Base-by-base conservation (phyloP, 2,329 filamentous ascomycete species). In the Fusarium bulbicola region DNA sequence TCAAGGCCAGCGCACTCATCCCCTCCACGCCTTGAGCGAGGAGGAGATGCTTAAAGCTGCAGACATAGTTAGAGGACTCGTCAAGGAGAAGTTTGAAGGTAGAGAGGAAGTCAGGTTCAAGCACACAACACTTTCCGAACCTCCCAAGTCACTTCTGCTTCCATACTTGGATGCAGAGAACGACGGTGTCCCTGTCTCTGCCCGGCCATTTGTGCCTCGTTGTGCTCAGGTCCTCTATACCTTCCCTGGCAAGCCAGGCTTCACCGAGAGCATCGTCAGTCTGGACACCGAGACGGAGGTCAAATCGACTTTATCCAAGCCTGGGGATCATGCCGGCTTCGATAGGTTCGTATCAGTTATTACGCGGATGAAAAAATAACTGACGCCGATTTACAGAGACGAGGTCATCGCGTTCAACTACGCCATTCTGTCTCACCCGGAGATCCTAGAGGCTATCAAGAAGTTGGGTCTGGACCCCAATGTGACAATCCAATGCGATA, bases 281-380 rank as follows among this genome's bases (percentile, higher is more conserved):
- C 49, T 53, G 9, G 24, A 53, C 13, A 53, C 49, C 13, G 49
- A 3, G 1, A 53, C 18, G 0, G 32, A 53, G n/a, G 49, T 53
- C 24, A 53, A 21, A 3, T 53, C 49, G 6, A 37, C 18, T 0
- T 21, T 37, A 28, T 28, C 49, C 7, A 37, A 53, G 49, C 34
- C 34, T 12, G 49, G 49, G 6, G 49, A 53, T 2, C 34, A 53
- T 37, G 49, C 34, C 4, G 49, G 32, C 24, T 53, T 53, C 24
- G 49, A 53, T 13, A 53, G 49, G 49, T 53, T 21, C 6, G 32
- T 28, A 53, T 21, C 13, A 12, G 3, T 21, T 11, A 1, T 8
- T 21, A 8, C 13, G 4, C 4, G 24, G 2, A 26, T 16, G 13
- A 6, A 4, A 52, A 11, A 1, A 3, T 3, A 21, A 9, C 49